These are phyloP conservation scores for Boletus fagicola DNA, from an alignment of 768 basidiomycete species.

Conservation along the genomic window DNA sequence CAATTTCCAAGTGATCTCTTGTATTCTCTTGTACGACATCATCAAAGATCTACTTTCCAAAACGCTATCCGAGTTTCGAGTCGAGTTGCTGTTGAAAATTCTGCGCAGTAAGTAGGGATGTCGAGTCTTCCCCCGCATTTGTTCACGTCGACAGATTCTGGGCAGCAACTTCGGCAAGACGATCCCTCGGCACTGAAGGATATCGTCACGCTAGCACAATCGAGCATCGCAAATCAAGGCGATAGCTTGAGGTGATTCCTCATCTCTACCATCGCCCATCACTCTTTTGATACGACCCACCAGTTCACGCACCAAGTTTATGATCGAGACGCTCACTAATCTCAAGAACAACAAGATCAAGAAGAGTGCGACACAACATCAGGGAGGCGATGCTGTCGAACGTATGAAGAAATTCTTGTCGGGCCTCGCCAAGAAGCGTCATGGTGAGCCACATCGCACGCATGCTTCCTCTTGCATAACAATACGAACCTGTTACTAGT, in stretches of 20 bases:
- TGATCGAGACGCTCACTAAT: constrained; percentile 91
- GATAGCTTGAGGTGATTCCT: constrained; percentile 48
- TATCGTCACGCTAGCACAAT: constrained; percentile 80
- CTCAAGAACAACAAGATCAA: constrained; percentile 90
- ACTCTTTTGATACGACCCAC: neutral
- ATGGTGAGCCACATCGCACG: constrained; percentile 43
- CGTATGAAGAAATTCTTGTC: constrained; percentile 87
- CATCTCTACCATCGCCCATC: neutral
- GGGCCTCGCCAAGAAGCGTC: constrained; percentile 71
- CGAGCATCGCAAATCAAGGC: constrained; percentile 56
- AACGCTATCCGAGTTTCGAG: constrained; percentile 70
- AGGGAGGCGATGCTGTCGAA: constrained; percentile 73
- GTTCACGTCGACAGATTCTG: constrained; percentile 64
- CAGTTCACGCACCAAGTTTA: constrained; percentile 90
- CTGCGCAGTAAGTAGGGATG: constrained; percentile 58
- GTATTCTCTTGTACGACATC: constrained; percentile 85
- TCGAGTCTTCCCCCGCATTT: neutral
- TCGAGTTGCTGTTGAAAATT: constrained; percentile 86
- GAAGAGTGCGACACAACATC: constrained; percentile 59
- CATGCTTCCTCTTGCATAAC: neutral
- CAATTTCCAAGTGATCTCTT: constrained; percentile 93
- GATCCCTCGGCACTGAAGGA: constrained; percentile 92
- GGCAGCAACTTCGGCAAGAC: constrained; percentile 85
- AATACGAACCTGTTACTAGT: constrained; percentile 45
- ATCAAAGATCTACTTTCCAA: constrained; percentile 69